Evolutionary conservation across 2,329 filamentous ascomycete genomes (phyloP), one percentile per base, ranked within the genome.

Genomic region (Xylariales sp.): DNA sequence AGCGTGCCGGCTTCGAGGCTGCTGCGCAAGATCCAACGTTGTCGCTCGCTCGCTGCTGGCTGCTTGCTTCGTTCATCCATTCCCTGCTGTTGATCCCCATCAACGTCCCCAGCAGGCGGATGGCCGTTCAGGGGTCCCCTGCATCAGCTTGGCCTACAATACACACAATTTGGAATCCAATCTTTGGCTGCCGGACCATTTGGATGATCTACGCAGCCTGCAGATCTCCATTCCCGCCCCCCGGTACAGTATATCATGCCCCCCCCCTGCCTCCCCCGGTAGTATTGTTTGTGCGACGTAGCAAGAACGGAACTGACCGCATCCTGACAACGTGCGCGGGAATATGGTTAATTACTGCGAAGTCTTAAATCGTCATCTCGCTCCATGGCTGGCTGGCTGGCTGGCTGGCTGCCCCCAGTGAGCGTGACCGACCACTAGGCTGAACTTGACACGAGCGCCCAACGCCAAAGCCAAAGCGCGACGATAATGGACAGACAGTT

Each of bases 21-120:
- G 39, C 39, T 42, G 39, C 39, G 28, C 32, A 42, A 42, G 39
- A 35, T 42, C 29, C 24, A 35, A 42, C 31, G 20, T 15, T 29
- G 12, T 31, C n/a, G 18, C 18, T 22, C 16, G 32, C 16, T 25
- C 16, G 33, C 18, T 25, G 31, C 34, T 16, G n/a, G 38, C 16
- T 47, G 31, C n/a, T n/a, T n/a, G n/a, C n/a, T n/a, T n/a, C n/a
- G n/a, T n/a, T n/a, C n/a, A n/a, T n/a, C n/a, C n/a, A n/a, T 46
- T 46, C 51, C 51, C 47, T 53, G 47, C 39, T 31, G 51, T 35
- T 44, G 49, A 53, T 53, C 51, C 47, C 43, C 37, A 31, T 45
- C 47, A 51, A 50, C 41, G 45, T 43, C 39, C 42, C 27, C 27
- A 10, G 41, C 39, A 14, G n/a, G n/a, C 15, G 29, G 31, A 10